Base-by-base conservation (phyloP, 176 grass and related monocot genomes). In the Urochloa ruziziensis region DNA sequence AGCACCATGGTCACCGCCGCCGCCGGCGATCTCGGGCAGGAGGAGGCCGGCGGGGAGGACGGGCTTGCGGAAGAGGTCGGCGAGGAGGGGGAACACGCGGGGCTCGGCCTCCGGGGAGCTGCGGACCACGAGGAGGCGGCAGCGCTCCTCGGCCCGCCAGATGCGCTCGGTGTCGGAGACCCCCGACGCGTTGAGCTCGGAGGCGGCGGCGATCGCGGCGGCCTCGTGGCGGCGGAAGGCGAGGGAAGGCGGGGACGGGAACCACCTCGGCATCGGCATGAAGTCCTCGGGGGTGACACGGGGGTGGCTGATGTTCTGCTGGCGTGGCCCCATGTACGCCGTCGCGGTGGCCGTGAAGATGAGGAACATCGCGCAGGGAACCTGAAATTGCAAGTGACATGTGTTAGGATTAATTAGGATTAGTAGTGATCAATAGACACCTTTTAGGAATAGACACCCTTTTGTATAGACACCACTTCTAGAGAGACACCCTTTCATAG, bases 61-160 rank as follows among this genome's bases (percentile, higher is more conserved):
- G 0, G 83, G 78, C 74, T 86, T 90, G 34, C 29, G 2, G 70
- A 28, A 57, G 15, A 86, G 51, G 0, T 75, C 48, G 12, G 15
- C 1, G 24, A 81, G 25, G 8, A 82, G 28, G 0, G 56, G 48
- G 33, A 86, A 33, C 78, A 83, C 75, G 5, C 33, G 21, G 37
- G 72, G 36, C 23, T 90, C 83, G 32, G 66, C 35, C 63, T 90
- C 83, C 8, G 18, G 48, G 83, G 78, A 86, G 25, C 79, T 36
- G 7, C 83, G 71, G 0, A 34, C 1, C 15, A 59, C 35, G 2
- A 87, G 19, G 3, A 75, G 40, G 12, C 62, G 71, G 17, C 67
- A 27, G 0, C 19, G 64, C 42, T 80, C 3, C 34, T 32, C 46
- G 28, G 42, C 51, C 58, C 49, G 7, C 19, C 58, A 47, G 0